phyloP scores from a whole-genome alignment of 1,284 basidiomycete species.

The Hymenochaete sp. region DNA sequence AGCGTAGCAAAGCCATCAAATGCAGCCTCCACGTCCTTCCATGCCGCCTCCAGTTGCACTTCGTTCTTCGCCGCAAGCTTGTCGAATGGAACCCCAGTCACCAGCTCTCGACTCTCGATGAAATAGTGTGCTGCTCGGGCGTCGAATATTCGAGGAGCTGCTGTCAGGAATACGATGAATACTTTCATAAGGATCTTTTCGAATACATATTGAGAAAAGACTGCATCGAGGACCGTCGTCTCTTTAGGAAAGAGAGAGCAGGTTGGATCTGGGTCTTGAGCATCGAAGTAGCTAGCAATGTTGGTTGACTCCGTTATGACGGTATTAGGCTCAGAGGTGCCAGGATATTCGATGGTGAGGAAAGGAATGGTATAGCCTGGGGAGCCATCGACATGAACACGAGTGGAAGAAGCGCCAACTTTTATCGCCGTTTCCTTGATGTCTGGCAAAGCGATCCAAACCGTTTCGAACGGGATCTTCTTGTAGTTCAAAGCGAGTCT shows the following conservation, averaged over 20 bases:
- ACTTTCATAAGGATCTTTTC: conserved; percentile 14
- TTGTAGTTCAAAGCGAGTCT: conserved; percentile 35
- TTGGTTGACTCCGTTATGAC: conserved; percentile 31
- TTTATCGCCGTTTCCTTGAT: conserved; percentile 28
- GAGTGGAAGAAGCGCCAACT: conserved; percentile 28
- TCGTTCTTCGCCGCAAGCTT: conserved; percentile 12
- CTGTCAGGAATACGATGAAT: conserved; percentile 14
- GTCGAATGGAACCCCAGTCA: conserved; percentile 10
- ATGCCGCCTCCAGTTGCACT: conserved; percentile 7
- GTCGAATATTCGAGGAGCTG: background rate
- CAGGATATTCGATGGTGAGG: conserved; percentile 24
- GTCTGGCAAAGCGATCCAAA: conserved; percentile 35
- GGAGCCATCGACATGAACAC: conserved; percentile 24
- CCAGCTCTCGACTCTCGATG: conserved; percentile 1
- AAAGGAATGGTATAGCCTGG: conserved; percentile 33
- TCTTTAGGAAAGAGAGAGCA: conserved; percentile 28
- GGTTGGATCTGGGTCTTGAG: conserved; percentile 32
- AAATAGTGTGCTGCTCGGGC: background rate
- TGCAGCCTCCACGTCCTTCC: conserved; percentile 12
- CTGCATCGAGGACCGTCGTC: conserved; percentile 26
- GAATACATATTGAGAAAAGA: conserved; percentile 23
- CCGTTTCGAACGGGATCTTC: conserved; percentile 32
- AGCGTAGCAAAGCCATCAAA: conserved; percentile 12
- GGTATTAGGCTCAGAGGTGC: conserved; percentile 21
- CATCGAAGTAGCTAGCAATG: conserved; percentile 41